Evolutionary conservation across 352 stramenopile species (phyloP).

Genomic region (Globisporangium lucens): DNA sequence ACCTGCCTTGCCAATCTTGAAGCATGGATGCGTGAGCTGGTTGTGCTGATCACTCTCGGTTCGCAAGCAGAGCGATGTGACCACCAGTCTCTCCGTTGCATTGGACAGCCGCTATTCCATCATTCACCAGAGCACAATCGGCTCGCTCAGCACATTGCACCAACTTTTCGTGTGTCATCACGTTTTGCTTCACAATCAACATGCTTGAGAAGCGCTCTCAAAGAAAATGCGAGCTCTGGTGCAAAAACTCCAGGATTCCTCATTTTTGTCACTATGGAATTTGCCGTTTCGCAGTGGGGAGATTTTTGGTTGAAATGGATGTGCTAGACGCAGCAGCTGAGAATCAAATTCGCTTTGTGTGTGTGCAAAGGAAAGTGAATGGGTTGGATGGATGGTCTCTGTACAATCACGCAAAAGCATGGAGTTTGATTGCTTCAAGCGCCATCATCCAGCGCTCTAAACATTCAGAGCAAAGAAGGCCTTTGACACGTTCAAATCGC

Average conservation of each 20-base stretch:
- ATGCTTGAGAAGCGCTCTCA: too few species aligned
- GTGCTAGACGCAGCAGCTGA: not conserved
- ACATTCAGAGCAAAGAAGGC: not conserved
- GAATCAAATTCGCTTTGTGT: not conserved
- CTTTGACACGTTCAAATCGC: conserved; percentile 3
- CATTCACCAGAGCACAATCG: too few species aligned
- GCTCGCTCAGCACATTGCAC: too few species aligned
- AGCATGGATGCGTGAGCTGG: not conserved
- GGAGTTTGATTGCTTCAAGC: not conserved
- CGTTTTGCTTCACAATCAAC: too few species aligned
- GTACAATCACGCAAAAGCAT: not conserved
- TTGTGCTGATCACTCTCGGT: not conserved
- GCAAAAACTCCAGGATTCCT: too few species aligned
- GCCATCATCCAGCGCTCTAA: not conserved
- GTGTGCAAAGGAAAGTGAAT: not conserved
- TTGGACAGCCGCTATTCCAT: not conserved
- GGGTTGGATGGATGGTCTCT: not conserved
- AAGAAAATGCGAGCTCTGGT: too few species aligned
- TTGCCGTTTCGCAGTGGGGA: too few species aligned
- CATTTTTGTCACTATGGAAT: too few species aligned
- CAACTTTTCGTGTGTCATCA: too few species aligned
- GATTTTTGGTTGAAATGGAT: not conserved
- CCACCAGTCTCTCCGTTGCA: too few species aligned
- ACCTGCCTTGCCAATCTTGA: not conserved
- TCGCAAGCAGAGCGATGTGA: not conserved